phyloP scores from a whole-genome alignment of 352 stramenopile genomes.

The Globisporangium cederbergense region DNA sequence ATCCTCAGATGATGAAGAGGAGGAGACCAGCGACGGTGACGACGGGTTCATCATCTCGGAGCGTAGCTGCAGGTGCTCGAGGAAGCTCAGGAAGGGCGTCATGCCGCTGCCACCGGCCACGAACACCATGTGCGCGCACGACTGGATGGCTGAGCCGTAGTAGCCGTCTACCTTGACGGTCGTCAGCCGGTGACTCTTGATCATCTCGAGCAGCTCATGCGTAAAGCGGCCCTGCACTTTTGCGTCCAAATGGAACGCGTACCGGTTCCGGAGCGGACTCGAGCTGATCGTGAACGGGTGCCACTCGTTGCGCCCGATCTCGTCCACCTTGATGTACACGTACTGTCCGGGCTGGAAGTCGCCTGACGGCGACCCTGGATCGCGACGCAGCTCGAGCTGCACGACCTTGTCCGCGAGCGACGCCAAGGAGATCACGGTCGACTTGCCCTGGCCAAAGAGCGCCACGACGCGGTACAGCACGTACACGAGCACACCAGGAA shows the following conservation, averaged over 20 bases:
- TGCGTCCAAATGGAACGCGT: constrained; percentile 47
- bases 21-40: background rate
- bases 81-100: constrained; percentile 63
- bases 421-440: constrained; percentile 36
- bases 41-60: constrained; percentile 20
- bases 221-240: constrained; percentile 72
- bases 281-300: constrained; percentile 75
- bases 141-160: constrained; percentile 51
- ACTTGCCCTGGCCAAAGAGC: constrained; percentile 32
- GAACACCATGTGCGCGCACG: constrained; percentile 60
- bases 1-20: constrained; percentile 9
- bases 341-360: constrained; percentile 60
- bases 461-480: constrained; percentile 60
- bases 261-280: constrained; percentile 39
- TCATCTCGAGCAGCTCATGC: constrained; percentile 36
- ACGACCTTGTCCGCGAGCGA: constrained; percentile 45
- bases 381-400: constrained; percentile 53
- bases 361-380: constrained; percentile 4
- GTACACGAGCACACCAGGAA: constrained; percentile 49
- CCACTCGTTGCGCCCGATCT: constrained; percentile 56
- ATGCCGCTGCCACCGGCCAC: constrained; percentile 68
- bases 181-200: constrained; percentile 36
- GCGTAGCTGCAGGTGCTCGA: constrained; percentile 51
- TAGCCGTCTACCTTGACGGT: constrained; percentile 66
- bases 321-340: constrained; percentile 66